phyloP scores from a whole-genome alignment of 2,329 filamentous ascomycete genomes.

The Colletotrichum magnum region DNA sequence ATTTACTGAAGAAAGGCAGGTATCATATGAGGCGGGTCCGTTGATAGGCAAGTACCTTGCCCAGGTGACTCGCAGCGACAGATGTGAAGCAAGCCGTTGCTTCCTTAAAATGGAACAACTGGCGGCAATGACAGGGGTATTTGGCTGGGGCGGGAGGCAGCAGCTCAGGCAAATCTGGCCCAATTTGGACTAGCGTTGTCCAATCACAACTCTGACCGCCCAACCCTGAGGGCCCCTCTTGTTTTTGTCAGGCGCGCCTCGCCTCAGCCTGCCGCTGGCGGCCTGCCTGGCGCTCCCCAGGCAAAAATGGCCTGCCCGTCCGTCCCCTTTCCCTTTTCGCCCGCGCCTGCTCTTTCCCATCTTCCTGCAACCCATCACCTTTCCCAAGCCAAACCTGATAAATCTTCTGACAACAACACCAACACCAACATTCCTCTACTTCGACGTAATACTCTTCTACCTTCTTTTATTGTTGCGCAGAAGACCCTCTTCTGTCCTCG shows the following conservation, averaged over 20 bases:
- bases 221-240: conserved; percentile 21
- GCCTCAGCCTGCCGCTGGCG: conserved; percentile 7
- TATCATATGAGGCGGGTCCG: neutral
- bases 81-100: conserved; percentile 18
- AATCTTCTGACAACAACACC: conserved; percentile 14
- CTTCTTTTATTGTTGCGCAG: conserved; percentile 20
- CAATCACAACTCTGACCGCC: conserved; percentile 11
- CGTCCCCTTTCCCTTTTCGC: conserved; percentile 39
- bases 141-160: conserved; percentile 28
- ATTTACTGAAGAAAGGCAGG: neutral
- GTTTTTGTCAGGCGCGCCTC: conserved; percentile 40
- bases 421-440: conserved; percentile 16
- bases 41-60: too few relatives aligned
- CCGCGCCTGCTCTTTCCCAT: conserved; percentile 8
- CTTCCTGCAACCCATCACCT: conserved; percentile 28
- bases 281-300: conserved; percentile 19
- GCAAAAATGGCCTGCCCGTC: conserved; percentile 29
- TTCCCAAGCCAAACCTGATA: conserved; percentile 25
- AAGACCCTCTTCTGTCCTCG: conserved; percentile 11
- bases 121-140: conserved; percentile 10
- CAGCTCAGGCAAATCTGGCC: conserved; percentile 27
- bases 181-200: conserved; percentile 4
- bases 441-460: conserved; percentile 5
- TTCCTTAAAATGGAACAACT: conserved; percentile 21
- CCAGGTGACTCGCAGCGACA: neutral